Conservation (phyloP, 75 land plant genomes). For the Cunninghamia lanceolata region DNA sequence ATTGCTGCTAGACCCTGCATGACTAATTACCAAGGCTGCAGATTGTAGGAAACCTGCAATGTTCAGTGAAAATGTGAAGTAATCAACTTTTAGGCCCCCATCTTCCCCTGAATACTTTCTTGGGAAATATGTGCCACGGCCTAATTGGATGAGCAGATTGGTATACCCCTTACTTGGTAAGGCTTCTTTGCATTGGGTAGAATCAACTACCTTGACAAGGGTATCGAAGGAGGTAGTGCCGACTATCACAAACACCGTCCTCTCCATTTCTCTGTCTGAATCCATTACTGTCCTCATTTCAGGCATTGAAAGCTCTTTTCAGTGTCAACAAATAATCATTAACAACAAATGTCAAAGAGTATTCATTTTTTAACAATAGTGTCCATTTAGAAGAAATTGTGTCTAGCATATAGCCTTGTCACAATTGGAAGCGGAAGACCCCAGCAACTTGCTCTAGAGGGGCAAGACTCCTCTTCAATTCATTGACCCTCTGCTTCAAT, state of each 20-base stretch:
- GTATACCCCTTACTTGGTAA: constrained; percentile 65
- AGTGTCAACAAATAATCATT: background rate
- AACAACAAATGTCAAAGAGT: background rate
- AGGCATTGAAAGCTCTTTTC: background rate
- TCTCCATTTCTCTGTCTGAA: constrained; percentile 4
- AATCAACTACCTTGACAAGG: constrained; percentile 63
- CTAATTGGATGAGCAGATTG: constrained; percentile 74
- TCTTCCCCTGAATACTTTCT: constrained; percentile 52
- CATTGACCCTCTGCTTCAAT: too few species aligned
- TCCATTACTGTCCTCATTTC: constrained; percentile 1
- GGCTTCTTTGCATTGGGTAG: constrained; percentile 40
- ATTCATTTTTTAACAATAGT: background rate
- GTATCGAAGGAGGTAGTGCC: constrained; percentile 86
- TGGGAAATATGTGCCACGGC: constrained; percentile 75
- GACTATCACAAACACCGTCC: constrained; percentile 77
- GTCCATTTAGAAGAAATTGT: background rate
- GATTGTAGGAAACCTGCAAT: constrained; percentile 58
- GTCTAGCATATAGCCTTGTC: background rate
- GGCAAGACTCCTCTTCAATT: too few species aligned
- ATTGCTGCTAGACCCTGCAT: too few species aligned
- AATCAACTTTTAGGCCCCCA: constrained; percentile 60
- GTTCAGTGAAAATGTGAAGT: constrained; percentile 78
- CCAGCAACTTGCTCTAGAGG: too few species aligned
- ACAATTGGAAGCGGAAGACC: too few species aligned
- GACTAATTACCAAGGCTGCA: constrained; percentile 78